phyloP scores from a whole-genome alignment of 257 asterid species.

The Cordia subcordata region DNA sequence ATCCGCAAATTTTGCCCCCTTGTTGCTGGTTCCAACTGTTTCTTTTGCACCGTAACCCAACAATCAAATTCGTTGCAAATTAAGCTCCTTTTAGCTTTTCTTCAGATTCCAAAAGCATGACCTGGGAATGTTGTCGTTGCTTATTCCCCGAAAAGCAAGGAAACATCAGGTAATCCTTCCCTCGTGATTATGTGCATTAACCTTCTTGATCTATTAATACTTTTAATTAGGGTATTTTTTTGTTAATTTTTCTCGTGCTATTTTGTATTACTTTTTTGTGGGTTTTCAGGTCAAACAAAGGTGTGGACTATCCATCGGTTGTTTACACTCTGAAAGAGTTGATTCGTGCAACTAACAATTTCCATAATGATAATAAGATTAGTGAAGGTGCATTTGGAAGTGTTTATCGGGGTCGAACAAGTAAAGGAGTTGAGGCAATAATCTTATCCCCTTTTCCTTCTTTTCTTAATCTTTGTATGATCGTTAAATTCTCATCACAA shows the following conservation, averaged over 20 bases:
- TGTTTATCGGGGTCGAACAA: slow-evolving; percentile 79
- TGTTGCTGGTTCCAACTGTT: not conserved
- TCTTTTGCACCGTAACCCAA: not conserved
- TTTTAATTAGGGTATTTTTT: no score
- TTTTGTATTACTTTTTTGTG: not conserved
- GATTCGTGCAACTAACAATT: slow-evolving; percentile 65
- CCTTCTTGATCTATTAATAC: no score
- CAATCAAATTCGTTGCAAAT: not conserved
- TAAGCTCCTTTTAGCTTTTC: not conserved
- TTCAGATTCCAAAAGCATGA: slow-evolving; percentile 12
- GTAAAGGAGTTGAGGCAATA: slow-evolving; percentile 65
- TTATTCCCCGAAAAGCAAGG: slow-evolving; percentile 11
- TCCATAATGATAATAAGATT: slow-evolving; percentile 62
- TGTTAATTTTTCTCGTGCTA: not conserved
- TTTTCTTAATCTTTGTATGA: no score
- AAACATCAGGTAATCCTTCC: slow-evolving; percentile 13
- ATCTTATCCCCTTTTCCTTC: slow-evolving; percentile 1
- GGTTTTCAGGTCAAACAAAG: slow-evolving; percentile 20
- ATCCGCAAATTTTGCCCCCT: slow-evolving; percentile 4
- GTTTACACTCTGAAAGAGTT: slow-evolving; percentile 61
- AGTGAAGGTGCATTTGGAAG: slow-evolving; percentile 93
- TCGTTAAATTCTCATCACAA: not conserved
- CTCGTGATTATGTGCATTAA: no score
- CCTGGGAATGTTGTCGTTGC: slow-evolving; percentile 23
- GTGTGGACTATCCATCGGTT: slow-evolving; percentile 56